Percentiles rank a stretch among this genome's conserved stretches.
Evolutionary conservation across 305 asterid species (phyloP).

Genomic region (Salvia sclarea): DNA sequence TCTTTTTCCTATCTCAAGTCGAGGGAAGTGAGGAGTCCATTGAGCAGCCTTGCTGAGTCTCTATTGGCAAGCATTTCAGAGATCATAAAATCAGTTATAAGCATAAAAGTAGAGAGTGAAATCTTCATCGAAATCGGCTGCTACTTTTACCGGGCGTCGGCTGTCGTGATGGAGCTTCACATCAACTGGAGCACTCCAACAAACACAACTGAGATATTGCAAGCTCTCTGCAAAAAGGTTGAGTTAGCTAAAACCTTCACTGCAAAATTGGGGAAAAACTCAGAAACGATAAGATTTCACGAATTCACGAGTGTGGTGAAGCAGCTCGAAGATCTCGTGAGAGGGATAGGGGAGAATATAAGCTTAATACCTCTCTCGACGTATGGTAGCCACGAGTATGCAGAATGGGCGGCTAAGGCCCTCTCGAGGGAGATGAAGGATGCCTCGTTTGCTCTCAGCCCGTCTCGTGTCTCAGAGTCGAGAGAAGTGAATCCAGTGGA

Average conservation of each 20-base stretch:
- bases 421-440: slow-evolving; percentile 61
- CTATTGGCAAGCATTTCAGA: slow-evolving; percentile 53
- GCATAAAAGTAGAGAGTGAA: slow-evolving; percentile 50
- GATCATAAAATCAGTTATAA: slow-evolving; percentile 40
- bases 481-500: slow-evolving; percentile 39
- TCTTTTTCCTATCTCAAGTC: slow-evolving; percentile 34
- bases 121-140: slow-evolving; percentile 58
- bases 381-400: slow-evolving; percentile 48
- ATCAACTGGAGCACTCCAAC: slow-evolving; percentile 44
- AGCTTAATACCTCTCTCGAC: slow-evolving; percentile 43
- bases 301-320: slow-evolving; percentile 39
- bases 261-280: slow-evolving; percentile 37
- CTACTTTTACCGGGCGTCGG: slow-evolving; percentile 63
- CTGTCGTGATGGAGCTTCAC: slow-evolving; percentile 57
- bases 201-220: slow-evolving; percentile 46
- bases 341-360: slow-evolving; percentile 58
- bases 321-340: slow-evolving; percentile 53
- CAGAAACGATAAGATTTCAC: slow-evolving; percentile 24
- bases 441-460: slow-evolving; percentile 34
- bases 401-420: slow-evolving; percentile 53
- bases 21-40: slow-evolving; percentile 41
- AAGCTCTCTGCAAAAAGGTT: slow-evolving; percentile 44
- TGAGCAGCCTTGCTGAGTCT: slow-evolving; percentile 41
- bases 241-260: slow-evolving; percentile 46
- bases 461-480: slow-evolving; percentile 23